These are phyloP conservation scores for Herpotrichia juniperi DNA, from an alignment of 2,329 filamentous ascomycete genomes.

Conservation along the genomic window DNA sequence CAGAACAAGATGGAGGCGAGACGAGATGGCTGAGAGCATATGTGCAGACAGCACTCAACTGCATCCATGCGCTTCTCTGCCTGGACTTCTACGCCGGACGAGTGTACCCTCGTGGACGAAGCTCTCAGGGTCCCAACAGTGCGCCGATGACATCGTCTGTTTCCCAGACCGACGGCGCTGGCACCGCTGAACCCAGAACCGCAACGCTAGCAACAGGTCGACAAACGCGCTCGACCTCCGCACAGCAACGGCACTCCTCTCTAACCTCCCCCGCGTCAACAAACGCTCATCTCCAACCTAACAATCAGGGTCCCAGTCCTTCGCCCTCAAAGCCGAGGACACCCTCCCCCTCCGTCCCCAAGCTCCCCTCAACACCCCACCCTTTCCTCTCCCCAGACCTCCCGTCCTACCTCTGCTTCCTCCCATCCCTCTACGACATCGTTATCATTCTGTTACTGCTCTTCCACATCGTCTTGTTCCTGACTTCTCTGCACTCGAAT, in stretches of 20 bases:
- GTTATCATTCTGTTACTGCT: constrained; percentile 10
- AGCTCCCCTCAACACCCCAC: constrained; percentile 3
- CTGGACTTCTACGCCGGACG: constrained; percentile 19
- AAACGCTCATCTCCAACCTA: not conserved
- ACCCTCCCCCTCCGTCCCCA: not conserved
- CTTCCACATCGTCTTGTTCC: constrained; percentile 14
- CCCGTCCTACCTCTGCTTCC: not conserved
- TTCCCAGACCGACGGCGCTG: not conserved
- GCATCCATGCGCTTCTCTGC: constrained; percentile 13
- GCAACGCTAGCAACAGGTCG: not conserved
- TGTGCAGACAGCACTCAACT: constrained; percentile 15
- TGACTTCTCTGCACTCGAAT: not conserved
- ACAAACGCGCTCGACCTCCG: not conserved
- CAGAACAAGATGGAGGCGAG: not conserved
- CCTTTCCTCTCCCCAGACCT: constrained; percentile 4
- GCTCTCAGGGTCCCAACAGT: not conserved
- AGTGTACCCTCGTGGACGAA: not conserved
- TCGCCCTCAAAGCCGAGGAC: not conserved
- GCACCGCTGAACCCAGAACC: not conserved
- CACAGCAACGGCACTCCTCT: not conserved
- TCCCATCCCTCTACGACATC: constrained; percentile 14
- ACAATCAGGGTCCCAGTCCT: not conserved
- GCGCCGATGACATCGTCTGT: not conserved
- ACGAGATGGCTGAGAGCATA: not conserved
- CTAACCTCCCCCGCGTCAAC: not conserved